These are phyloP conservation scores for Poteriospumella lacustris DNA, from an alignment of 108 stramenopile species.

Conservation along the genomic window DNA sequence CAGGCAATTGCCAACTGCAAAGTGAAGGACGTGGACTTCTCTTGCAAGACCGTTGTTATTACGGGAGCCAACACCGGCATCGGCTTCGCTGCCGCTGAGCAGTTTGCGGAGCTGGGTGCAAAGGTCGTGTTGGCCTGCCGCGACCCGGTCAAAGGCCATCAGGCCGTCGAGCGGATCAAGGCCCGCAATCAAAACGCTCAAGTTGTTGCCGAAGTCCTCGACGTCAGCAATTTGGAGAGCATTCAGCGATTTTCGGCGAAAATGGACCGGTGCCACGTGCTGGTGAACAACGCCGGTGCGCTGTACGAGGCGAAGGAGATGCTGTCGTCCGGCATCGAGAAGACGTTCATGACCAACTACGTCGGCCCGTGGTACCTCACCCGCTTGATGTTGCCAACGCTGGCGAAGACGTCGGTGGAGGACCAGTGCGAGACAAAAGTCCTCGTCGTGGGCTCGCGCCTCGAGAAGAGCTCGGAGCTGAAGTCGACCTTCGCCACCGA, in stretches of 20 bases:
- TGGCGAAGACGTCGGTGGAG: not conserved
- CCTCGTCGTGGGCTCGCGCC: not conserved
- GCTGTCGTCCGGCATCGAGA: not conserved
- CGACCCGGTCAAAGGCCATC: not conserved
- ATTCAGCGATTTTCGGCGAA: not conserved
- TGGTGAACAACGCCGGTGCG: slow-evolving; percentile 24
- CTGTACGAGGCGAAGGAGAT: not conserved
- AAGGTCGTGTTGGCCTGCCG: not conserved
- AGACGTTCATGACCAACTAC: slow-evolving; percentile 11
- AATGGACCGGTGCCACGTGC: not conserved
- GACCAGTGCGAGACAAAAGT: not conserved
- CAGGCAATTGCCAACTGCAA: too few species aligned
- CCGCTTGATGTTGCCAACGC: not conserved
- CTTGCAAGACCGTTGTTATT: not conserved
- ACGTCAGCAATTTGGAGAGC: slow-evolving; percentile 10
- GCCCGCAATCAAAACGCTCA: not conserved
- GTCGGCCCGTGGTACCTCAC: slow-evolving; percentile 17
- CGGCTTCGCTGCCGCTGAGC: not conserved
- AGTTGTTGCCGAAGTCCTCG: not conserved
- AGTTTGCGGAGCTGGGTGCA: not conserved
- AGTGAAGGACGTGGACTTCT: too few species aligned
- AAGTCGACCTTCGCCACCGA: not conserved
- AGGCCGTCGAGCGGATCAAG: not conserved
- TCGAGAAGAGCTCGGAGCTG: not conserved
- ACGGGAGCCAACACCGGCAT: slow-evolving; percentile 1